A percentile compares a stretch with the other conserved stretches of the same genome.
phyloP scores from a whole-genome alignment of 495 filamentous ascomycete genomes.

The Cryomyces minteri region DNA sequence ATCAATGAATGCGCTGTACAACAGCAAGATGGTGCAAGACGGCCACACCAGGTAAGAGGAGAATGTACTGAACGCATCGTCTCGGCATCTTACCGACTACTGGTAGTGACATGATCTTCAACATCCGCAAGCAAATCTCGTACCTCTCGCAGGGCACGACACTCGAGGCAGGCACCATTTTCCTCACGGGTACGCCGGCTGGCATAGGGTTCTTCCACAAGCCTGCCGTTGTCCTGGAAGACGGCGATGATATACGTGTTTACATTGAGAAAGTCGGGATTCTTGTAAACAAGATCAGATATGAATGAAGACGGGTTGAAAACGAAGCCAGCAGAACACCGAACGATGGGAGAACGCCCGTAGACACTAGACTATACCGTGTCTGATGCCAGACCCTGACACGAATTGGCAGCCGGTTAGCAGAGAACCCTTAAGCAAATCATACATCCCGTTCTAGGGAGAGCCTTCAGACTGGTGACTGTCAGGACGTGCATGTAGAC shows the following conservation, averaged over 20 bases:
- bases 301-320: too few relatives aligned
- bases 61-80: too few relatives aligned
- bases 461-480: too few relatives aligned
- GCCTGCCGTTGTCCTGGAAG: neutral
- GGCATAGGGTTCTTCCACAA: slow-evolving; percentile 20
- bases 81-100: too few relatives aligned
- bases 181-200: slow-evolving; percentile 7
- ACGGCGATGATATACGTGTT: neutral
- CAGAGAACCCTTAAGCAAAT: too few relatives aligned
- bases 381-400: too few relatives aligned
- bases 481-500: too few relatives aligned
- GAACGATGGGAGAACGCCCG: too few relatives aligned
- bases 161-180: neutral
- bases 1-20: slow-evolving; percentile 15
- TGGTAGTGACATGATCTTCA: slow-evolving; percentile 21
- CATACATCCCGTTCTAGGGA: too few relatives aligned
- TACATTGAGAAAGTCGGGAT: slow-evolving; percentile 12
- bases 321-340: too few relatives aligned
- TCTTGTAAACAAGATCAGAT: slow-evolving; percentile 15
- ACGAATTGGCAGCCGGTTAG: too few relatives aligned
- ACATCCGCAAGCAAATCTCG: slow-evolving; percentile 15
- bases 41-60: slow-evolving; percentile 9
- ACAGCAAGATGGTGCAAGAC: slow-evolving; percentile 15
- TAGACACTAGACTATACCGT: too few relatives aligned
- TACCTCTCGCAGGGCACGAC: slow-evolving; percentile 13